Conservation (phyloP, 805 yeast species). For the Phaffomyces thermotolerans region DNA sequence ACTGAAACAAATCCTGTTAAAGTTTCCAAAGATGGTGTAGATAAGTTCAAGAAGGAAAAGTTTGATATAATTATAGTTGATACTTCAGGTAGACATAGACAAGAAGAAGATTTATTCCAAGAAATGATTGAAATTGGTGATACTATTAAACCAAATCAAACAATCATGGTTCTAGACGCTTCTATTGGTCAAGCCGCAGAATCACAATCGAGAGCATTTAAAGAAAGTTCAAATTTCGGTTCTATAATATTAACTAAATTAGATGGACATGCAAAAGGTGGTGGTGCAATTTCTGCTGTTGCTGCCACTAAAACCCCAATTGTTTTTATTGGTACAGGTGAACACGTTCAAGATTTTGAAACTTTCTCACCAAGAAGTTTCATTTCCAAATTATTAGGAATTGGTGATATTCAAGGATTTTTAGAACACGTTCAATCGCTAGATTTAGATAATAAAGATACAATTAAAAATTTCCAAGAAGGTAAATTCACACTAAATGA, state of each 20-base stretch:
- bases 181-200: constrained; percentile 98
- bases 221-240: constrained; percentile 88
- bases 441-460: constrained; percentile 81
- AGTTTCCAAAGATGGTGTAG: constrained; percentile 88
- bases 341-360: constrained; percentile 89
- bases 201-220: constrained; percentile 88
- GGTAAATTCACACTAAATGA: constrained; percentile 91
- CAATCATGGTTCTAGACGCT: constrained; percentile 96
- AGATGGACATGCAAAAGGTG: constrained; percentile 99
- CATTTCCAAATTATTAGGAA: constrained; percentile 86
- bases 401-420: constrained; percentile 90
- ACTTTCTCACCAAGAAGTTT: constrained; percentile 84
- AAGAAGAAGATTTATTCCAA: constrained; percentile 81
- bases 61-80: constrained; percentile 93
- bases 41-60: constrained; percentile 80
- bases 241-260: constrained; percentile 90
- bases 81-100: constrained; percentile 97
- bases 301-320: constrained; percentile 96
- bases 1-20: constrained; percentile 93
- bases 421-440: constrained; percentile 90
- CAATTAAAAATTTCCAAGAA: constrained; percentile 86
- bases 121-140: constrained; percentile 93
- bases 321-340: constrained; percentile 96
- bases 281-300: constrained; percentile 98
- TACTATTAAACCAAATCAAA: constrained; percentile 88